Base-by-base conservation (phyloP, 1,284 basidiomycete genomes). In the Ustilago vetiveriae region DNA sequence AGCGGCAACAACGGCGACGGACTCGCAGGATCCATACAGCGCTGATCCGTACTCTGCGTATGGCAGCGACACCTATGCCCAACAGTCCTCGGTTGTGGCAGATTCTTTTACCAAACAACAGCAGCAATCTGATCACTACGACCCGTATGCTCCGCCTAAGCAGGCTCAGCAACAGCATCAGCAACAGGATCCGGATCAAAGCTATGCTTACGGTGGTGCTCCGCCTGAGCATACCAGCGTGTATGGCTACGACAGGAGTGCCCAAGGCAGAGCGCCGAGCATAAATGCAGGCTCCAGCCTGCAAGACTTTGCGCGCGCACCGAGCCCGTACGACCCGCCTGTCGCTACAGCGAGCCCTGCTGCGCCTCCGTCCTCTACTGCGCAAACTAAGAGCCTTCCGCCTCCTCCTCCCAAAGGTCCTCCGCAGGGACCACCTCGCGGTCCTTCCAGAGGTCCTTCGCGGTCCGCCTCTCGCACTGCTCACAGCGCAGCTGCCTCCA, bases 401-500 rank as follows among this genome's bases (percentile, higher is more conserved):
- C 52, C 59, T 10, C 48, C 59, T 10, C 48, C 56, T 21, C 51
- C 56, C 3, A 52, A 53, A 27, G 49, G 44, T 7, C 52, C 51
- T 16, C 54, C 60, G 4, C 45, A 49, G 24, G 54, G 55, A 4
- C 71, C 71, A 23, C 62, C 67, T 4, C 41, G 30, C 27, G 67
- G 71, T 16, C 71, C 71, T n/a, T 54, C 71, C 8, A 42, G 67
- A 17, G 71, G 70, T 22, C 35, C 62, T 10, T 63, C 67, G 26
- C 53, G 65, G 16, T 40, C 56, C 14, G 53, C 58, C 24, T 67
- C 64, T 26, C 64, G 64, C 44, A 59, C 55, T 33, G 44, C 63
- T 36, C 43, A 54, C 22, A 45, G 21, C n/a, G 38, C 22, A 26
- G 32, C 36, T 8, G 32, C 17, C 10, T 52, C 49, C 1, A 35